A percentile compares a stretch with the other conserved stretches of the same genome.
Evolutionary conservation across 768 basidiomycete genomes (phyloP).

Genomic region (Phallus indusiatus): DNA sequence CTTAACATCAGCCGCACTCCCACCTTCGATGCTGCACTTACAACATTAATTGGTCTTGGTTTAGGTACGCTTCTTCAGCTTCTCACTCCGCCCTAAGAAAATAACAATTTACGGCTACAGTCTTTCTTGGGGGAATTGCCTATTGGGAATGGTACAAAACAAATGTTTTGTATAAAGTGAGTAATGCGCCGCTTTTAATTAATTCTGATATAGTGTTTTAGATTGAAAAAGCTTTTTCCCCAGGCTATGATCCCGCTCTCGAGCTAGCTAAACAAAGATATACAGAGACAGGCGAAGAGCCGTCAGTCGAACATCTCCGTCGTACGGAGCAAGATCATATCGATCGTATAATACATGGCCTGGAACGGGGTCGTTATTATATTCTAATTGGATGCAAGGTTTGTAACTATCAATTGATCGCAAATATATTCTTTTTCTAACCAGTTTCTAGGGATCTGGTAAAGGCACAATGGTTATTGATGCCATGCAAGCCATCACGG

Average conservation of each 20-base stretch:
- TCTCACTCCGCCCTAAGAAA: background rate
- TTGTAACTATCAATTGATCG: slow-evolving; percentile 4
- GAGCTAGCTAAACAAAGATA: slow-evolving; percentile 44
- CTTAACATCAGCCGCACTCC: slow-evolving; percentile 18
- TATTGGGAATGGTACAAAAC: slow-evolving; percentile 78
- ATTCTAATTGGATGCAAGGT: slow-evolving; percentile 75
- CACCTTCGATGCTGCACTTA: slow-evolving; percentile 42
- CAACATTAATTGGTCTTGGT: slow-evolving; percentile 50
- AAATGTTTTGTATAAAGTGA: slow-evolving; percentile 70
- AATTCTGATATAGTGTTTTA: slow-evolving; percentile 19
- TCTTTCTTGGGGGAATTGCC: slow-evolving; percentile 61
- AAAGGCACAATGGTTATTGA: slow-evolving; percentile 82
- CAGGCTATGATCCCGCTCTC: slow-evolving; percentile 78
- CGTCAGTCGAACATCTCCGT: slow-evolving; percentile 40
- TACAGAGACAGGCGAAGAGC: slow-evolving; percentile 28
- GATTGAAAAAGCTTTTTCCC: slow-evolving; percentile 71
- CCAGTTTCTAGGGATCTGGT: slow-evolving; percentile 49
- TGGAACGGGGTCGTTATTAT: slow-evolving; percentile 64
- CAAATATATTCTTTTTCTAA: slow-evolving; percentile 2
- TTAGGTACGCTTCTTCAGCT: slow-evolving; percentile 35
- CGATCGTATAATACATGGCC: slow-evolving; percentile 70
- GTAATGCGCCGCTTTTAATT: background rate
- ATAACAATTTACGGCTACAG: slow-evolving; percentile 20
- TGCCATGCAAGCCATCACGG: slow-evolving; percentile 63
- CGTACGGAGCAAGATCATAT: slow-evolving; percentile 68